A percentile compares a stretch with the other conserved stretches of the same genome.
Conservation (phyloP, 225 moss, liverwort and hornwort species). For the Lunularia cruciata region DNA sequence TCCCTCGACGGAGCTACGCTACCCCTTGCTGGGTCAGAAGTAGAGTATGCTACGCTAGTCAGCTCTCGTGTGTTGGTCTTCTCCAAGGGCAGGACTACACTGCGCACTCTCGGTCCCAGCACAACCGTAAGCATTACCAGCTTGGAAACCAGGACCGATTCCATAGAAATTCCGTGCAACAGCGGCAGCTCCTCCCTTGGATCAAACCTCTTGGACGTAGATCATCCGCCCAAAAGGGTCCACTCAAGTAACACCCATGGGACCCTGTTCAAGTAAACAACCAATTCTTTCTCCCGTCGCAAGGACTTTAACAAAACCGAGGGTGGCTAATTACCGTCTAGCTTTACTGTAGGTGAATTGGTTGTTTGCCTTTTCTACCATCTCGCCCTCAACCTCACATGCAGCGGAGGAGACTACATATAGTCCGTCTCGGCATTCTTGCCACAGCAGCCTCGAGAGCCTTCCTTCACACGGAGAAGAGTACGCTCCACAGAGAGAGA, state of each 20-base stretch:
- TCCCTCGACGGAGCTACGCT: not conserved
- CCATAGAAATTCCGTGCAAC: no score
- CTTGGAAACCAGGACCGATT: no score
- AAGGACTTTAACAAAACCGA: not conserved
- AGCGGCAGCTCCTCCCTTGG: no score
- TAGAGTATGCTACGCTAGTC: not conserved
- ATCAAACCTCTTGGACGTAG: no score
- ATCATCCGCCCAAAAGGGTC: not conserved
- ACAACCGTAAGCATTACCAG: no score
- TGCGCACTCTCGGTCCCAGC: not conserved
- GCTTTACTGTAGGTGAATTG: no score
- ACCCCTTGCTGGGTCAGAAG: not conserved
- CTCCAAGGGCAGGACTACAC: not conserved
- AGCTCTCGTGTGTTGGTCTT: not conserved
- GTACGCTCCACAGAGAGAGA: not conserved
- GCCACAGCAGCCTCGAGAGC: constrained; percentile 11
- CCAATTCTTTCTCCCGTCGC: no score
- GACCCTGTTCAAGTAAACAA: not conserved
- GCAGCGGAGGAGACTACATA: not conserved
- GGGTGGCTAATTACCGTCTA: not conserved
- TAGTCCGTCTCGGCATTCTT: not conserved
- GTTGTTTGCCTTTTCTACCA: constrained; percentile 8
- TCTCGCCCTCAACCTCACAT: constrained; percentile 5
- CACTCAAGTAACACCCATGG: not conserved
- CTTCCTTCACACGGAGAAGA: not conserved